These are phyloP conservation scores for Saccharomycopsis crataegensis DNA, from an alignment of 1,139 yeast species.

Conservation along the genomic window DNA sequence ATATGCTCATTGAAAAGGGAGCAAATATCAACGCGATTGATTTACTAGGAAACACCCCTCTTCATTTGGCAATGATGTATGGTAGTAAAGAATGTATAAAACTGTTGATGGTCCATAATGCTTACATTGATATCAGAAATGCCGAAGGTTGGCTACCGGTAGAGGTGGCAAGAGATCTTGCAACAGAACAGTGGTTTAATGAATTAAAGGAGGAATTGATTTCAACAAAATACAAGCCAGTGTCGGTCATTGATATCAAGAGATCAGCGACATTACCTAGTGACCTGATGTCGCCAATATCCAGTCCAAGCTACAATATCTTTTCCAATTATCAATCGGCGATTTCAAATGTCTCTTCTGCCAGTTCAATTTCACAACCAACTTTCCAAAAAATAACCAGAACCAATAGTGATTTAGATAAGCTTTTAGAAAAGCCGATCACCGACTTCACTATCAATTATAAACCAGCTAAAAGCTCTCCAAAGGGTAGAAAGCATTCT, in stretches of 20 bases:
- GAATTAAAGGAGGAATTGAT: conserved; percentile 11
- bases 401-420: neutral
- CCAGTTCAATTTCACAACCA: neutral
- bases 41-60: conserved; percentile 61
- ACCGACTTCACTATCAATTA: neutral
- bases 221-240: neutral
- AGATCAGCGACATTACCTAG: neutral
- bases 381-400: neutral
- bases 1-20: conserved; percentile 68
- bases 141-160: conserved; percentile 63
- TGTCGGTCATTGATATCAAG: neutral
- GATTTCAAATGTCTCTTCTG: neutral
- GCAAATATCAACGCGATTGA: conserved; percentile 63
- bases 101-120: conserved; percentile 46
- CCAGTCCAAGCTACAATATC: neutral
- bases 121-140: conserved; percentile 45
- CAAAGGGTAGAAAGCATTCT: conserved; percentile 5
- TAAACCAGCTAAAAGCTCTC: neutral
- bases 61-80: conserved; percentile 75
- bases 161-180: conserved; percentile 13
- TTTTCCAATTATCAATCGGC: neutral
- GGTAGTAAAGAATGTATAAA: conserved; percentile 63
- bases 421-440: neutral
- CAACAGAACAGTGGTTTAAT: conserved; percentile 12
- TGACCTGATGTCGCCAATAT: neutral